A percentile compares a stretch with the other conserved stretches of the same genome.
phyloP scores from a whole-genome alignment of 2,329 filamentous ascomycete species.

The Aspergillus sp. region DNA sequence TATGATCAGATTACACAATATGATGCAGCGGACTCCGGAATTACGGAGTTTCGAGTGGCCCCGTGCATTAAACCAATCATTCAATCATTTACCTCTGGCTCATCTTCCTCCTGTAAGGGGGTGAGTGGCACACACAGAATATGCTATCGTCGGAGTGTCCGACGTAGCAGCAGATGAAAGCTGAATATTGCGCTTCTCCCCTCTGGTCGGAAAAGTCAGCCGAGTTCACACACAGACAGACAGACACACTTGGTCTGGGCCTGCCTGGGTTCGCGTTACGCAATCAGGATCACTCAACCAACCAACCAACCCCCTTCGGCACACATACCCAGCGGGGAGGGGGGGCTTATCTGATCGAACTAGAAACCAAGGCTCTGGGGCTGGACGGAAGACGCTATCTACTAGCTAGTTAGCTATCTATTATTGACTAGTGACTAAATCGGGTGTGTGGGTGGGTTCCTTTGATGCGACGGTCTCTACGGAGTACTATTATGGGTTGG shows the following conservation, averaged over 20 bases:
- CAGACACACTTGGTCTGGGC: too few species aligned
- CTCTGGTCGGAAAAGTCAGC: too few species aligned
- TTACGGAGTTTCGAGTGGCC: background rate
- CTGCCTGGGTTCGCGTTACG: background rate
- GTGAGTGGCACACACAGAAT: too few species aligned
- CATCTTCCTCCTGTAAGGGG: too few species aligned
- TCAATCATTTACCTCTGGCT: too few species aligned
- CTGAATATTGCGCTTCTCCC: too few species aligned
- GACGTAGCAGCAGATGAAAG: too few species aligned
- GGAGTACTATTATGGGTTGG: background rate
- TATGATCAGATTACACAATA: background rate
- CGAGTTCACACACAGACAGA: too few species aligned
- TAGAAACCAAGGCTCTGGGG: background rate
- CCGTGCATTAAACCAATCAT: background rate
- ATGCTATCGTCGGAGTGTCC: too few species aligned
- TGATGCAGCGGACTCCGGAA: background rate
- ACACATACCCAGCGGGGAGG: too few species aligned
- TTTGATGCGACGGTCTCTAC: background rate
- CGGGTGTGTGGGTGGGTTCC: background rate
- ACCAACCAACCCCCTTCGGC: too few species aligned
- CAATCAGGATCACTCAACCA: background rate
- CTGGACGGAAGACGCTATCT: background rate
- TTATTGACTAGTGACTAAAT: background rate
- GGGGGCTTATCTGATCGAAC: slow-evolving; percentile 6
- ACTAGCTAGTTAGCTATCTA: too few species aligned